These are phyloP conservation scores for Globisporangium irregulare DNA, from an alignment of 352 stramenopile genomes.

Conservation along the genomic window DNA sequence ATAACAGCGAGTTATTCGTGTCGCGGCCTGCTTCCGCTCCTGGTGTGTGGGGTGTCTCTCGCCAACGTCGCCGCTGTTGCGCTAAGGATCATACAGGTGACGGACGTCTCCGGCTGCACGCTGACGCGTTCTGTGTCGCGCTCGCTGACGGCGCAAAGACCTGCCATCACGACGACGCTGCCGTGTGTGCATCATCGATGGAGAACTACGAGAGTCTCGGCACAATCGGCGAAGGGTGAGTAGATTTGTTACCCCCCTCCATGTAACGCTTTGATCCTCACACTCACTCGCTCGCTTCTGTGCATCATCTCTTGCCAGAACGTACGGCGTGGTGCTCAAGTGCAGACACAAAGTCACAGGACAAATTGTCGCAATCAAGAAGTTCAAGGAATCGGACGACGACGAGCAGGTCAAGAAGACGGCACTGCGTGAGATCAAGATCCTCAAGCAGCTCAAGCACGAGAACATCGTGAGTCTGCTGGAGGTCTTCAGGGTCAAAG, in stretches of 20 bases:
- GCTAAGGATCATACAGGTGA: background rate
- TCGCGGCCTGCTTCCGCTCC: background rate
- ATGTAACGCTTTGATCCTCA: background rate
- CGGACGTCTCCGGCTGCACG: background rate
- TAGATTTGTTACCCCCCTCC: background rate
- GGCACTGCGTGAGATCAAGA: conserved; percentile 77
- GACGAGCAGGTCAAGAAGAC: conserved; percentile 90
- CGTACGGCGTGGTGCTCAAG: conserved; percentile 87
- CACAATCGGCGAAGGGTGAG: conserved; percentile 85
- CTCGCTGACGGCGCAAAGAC: background rate
- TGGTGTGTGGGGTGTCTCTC: background rate
- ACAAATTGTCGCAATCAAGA: conserved; percentile 90
- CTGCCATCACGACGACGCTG: background rate
- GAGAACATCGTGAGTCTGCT: conserved; percentile 87
- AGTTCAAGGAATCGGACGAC: conserved; percentile 90
- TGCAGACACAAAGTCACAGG: conserved; percentile 78
- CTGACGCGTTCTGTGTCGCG: background rate
- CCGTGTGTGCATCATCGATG: conserved; percentile 31
- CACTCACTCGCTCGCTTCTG: background rate
- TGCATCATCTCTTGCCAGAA: conserved; percentile 29
- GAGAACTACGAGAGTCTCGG: conserved; percentile 88
- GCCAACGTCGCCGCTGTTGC: background rate
- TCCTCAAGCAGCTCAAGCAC: conserved; percentile 85
- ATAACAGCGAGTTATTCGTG: background rate
- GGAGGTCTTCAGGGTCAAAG: conserved; percentile 83